Percentiles rank a stretch among this genome's conserved stretches.
phyloP scores from a whole-genome alignment of 257 asterid species.

The Leonotis leonurus region DNA sequence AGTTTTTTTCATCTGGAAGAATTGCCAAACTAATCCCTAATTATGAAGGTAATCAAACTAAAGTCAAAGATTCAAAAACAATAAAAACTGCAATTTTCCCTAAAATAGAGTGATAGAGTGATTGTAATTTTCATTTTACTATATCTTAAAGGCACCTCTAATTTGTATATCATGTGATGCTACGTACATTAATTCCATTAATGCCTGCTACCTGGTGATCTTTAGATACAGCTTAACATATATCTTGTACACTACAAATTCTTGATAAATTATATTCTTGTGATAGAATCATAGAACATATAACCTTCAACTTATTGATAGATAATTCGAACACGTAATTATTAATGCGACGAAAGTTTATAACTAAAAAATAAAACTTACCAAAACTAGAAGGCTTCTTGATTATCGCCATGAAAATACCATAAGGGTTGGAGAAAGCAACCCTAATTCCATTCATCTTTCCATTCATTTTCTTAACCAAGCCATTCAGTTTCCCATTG shows the following conservation, averaged over 20 bases:
- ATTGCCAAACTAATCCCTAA: background rate
- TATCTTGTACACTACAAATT: too few relatives aligned
- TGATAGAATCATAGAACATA: too few relatives aligned
- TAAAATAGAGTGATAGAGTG: background rate
- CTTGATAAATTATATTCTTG: too few relatives aligned
- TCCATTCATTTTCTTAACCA: constrained; percentile 40
- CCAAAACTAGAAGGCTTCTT: constrained; percentile 54
- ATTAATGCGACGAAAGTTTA: background rate
- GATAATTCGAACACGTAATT: background rate
- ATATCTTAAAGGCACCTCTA: background rate
- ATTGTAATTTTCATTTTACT: background rate
- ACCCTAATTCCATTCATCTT: constrained; percentile 52
- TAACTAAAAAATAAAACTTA: constrained; percentile 12
- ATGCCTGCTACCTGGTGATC: too few relatives aligned
- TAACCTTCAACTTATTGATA: too few relatives aligned
- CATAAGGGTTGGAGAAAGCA: constrained; percentile 58
- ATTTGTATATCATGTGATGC: too few relatives aligned
- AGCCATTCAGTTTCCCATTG: constrained; percentile 36
- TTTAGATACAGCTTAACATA: too few relatives aligned
- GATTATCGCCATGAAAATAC: constrained; percentile 38
- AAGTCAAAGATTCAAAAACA: too few relatives aligned
- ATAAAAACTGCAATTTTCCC: background rate
- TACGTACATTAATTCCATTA: background rate
- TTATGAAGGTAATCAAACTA: too few relatives aligned
- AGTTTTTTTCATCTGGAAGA: background rate